phyloP scores from a whole-genome alignment of 495 filamentous ascomycete genomes.

The Xylaria curta region DNA sequence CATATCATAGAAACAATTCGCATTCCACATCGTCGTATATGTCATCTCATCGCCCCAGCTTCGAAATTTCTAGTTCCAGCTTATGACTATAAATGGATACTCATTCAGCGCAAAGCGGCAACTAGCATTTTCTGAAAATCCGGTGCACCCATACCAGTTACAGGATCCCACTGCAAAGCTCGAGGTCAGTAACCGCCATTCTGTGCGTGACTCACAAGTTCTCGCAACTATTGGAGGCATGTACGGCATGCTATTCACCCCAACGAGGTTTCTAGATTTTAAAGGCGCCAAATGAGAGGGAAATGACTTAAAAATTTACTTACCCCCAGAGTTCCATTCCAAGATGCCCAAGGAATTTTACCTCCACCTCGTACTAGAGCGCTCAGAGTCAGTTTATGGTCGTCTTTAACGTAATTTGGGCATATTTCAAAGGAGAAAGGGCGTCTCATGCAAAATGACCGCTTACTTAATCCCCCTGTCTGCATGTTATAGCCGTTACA shows the following conservation, averaged over 20 bases:
- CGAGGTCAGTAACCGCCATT: neutral
- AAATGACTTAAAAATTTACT: neutral
- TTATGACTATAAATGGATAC: neutral
- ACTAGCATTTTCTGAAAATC: slow-evolving; percentile 35
- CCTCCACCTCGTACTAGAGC: slow-evolving; percentile 25
- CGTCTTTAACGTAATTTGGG: neutral
- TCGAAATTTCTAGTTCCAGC: neutral
- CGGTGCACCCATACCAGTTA: slow-evolving; percentile 36
- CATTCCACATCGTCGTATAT: neutral
- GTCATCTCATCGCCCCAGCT: neutral
- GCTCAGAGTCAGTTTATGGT: neutral
- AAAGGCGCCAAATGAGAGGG: neutral
- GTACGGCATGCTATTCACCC: neutral
- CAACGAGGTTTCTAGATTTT: neutral
- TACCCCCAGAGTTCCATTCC: slow-evolving; percentile 33
- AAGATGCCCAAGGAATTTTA: slow-evolving; percentile 31
- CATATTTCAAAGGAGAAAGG: neutral
- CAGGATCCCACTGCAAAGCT: slow-evolving; percentile 34
- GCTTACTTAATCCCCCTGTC: slow-evolving; percentile 9
- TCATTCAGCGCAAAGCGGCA: slow-evolving; percentile 25
- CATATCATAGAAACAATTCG: neutral
- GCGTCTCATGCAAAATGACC: neutral
- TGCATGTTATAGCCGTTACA: slow-evolving; percentile 51
- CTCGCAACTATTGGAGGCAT: neutral
- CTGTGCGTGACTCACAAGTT: neutral